Base-by-base conservation (phyloP, 2,329 filamentous ascomycete genomes). In the Neofusicoccum ribis region DNA sequence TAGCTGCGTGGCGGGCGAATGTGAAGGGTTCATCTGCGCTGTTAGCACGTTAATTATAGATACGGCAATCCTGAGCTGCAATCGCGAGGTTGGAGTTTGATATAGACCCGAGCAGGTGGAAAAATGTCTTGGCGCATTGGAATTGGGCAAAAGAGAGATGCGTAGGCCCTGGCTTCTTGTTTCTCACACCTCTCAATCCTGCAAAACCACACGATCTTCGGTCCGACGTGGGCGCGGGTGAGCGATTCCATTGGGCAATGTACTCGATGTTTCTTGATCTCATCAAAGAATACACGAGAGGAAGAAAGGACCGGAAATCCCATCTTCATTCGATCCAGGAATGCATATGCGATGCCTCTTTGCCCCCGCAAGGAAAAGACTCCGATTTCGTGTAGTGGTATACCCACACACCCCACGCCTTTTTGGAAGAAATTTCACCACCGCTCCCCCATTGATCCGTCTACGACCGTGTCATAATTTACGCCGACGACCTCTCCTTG, bases 401-500 rank as follows among this genome's bases (percentile, higher is more conserved):
- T 54, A 47, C 44, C 43, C 61, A 64, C 61, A 56, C 41, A 49
- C 36, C 61, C 61, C 50, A 54, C 61, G 61, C 61, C 49, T 37
- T 54, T 64, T 64, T 56, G 50, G 50, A 47, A 47, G 61, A 54
- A 56, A 47, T 63, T 64, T 56, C 61, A 64, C 56, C 56, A 47
- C 56, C 31, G 43, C 37, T 43, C 56, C 61, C 50, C 20, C 37
- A 23, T 39, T 39, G 49, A n/a, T 37, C 61, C 50, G 61, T 54
- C 61, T 64, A 56, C 50, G 50, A 56, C 61, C 34, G 43, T 17
- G 44, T 56, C 64, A 63, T 66, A 11, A 62, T 66, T 58, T 66
- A 66, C 59, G 64, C 64, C 54, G 56, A 59, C 23, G 54, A 37
- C 58, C 50, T 62, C 37, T 52, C 59, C 58, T 62, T 70, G 78